Percentiles rank a stretch among this genome's conserved stretches.
Conservation (phyloP, 768 basidiomycete species). For the Paxillus involutus region DNA sequence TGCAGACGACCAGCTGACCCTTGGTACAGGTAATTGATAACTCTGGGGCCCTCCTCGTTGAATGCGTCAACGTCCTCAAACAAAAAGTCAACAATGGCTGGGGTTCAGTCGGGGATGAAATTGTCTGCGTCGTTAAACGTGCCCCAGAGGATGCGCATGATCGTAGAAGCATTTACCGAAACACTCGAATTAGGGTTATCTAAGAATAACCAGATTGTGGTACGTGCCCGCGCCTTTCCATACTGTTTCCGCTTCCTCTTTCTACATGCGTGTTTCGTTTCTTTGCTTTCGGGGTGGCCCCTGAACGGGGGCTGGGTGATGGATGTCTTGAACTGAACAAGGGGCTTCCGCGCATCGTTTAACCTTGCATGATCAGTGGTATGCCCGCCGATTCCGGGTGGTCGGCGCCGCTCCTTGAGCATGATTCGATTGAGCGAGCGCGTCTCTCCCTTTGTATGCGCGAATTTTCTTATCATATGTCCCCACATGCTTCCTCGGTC, state of each 20-base stretch:
- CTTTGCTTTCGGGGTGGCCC: background rate
- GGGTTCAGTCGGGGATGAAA: conserved; percentile 92
- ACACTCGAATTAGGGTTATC: conserved; percentile 84
- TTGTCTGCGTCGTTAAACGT: conserved; percentile 91
- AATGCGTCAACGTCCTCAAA: conserved; percentile 96
- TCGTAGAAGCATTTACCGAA: conserved; percentile 95
- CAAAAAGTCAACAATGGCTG: conserved; percentile 95
- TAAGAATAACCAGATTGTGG: conserved; percentile 83
- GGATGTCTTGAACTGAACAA: background rate
- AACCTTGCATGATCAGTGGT: too few species aligned
- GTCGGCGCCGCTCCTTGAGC: background rate
- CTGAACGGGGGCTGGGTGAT: background rate
- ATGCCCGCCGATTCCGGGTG: background rate
- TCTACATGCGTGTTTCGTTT: conserved; percentile 3
- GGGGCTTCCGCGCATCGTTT: background rate
- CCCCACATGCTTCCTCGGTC: conserved; percentile 1
- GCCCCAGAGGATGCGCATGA: conserved; percentile 90
- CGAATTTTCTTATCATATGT: background rate
- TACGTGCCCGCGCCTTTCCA: conserved; percentile 43
- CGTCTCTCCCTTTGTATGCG: background rate
- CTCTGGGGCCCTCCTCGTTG: conserved; percentile 90
- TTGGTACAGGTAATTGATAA: conserved; percentile 88
- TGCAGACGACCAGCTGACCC: background rate
- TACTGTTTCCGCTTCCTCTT: background rate
- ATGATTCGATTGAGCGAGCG: too few species aligned